Evolutionary conservation across 2,329 filamentous ascomycete species (phyloP).

Genomic region (Sporothrix variecibatus): DNA sequence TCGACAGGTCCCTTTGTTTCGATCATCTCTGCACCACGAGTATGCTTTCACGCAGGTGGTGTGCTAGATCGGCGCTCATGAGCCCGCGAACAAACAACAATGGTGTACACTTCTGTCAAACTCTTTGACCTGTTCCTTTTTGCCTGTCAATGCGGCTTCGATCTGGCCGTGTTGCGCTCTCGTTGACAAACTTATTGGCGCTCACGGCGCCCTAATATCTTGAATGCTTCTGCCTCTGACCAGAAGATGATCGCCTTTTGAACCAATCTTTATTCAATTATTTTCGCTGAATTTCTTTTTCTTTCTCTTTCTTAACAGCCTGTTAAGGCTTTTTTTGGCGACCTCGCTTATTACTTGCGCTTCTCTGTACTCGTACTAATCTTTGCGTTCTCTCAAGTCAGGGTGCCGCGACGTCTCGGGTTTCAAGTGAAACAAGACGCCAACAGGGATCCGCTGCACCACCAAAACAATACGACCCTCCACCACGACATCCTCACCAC

Average conservation of each 20-base stretch:
- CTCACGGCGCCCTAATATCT: background rate
- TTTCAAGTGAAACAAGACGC: slow-evolving; percentile 50
- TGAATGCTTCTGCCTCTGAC: slow-evolving; percentile 12
- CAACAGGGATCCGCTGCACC: slow-evolving; percentile 37
- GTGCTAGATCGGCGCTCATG: slow-evolving; percentile 20
- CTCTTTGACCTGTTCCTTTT: background rate
- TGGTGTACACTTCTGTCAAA: background rate
- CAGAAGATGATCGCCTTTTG: slow-evolving; percentile 15
- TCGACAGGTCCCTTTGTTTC: slow-evolving; percentile 17
- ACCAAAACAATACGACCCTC: slow-evolving; percentile 26
- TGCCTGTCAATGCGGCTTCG: background rate
- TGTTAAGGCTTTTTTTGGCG: background rate
- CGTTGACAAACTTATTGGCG: background rate
- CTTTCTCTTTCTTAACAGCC: background rate
- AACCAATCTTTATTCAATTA: background rate
- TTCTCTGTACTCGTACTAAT: background rate
- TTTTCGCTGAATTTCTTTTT: background rate
- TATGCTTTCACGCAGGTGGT: slow-evolving; percentile 10
- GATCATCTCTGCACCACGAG: slow-evolving; percentile 16
- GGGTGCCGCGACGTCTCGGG: slow-evolving; percentile 41
- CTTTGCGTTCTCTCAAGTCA: background rate
- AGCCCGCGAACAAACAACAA: slow-evolving; percentile 12
- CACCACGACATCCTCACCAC: background rate
- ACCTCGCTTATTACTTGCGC: background rate
- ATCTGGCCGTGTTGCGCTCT: background rate